These are phyloP conservation scores for Fusarium transvaalense DNA, from an alignment of 2,329 filamentous ascomycete genomes.

Conservation along the genomic window DNA sequence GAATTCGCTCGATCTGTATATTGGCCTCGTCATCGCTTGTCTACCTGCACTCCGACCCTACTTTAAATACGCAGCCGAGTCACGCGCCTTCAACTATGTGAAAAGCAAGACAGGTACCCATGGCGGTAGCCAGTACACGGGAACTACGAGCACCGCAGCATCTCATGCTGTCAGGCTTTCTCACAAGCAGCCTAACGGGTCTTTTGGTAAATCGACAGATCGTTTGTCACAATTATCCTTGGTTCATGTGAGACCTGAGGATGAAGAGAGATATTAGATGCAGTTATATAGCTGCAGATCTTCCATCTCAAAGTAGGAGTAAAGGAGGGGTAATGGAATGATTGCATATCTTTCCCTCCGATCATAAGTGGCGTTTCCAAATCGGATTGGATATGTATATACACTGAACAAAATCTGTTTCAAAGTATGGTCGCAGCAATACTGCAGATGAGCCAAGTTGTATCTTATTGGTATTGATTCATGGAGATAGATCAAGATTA, in stretches of 20 bases:
- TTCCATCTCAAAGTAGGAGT: background rate
- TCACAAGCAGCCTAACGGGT: background rate
- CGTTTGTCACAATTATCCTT: background rate
- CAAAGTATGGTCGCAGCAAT: too few relatives aligned
- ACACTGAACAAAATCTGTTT: too few relatives aligned
- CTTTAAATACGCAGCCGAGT: constrained; percentile 31
- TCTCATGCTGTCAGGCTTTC: background rate
- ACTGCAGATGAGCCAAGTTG: too few relatives aligned
- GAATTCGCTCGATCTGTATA: constrained; percentile 18
- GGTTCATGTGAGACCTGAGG: background rate
- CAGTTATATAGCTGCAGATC: background rate
- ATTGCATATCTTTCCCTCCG: too few relatives aligned
- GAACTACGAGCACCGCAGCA: background rate
- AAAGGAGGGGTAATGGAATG: background rate
- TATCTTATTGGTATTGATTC: too few relatives aligned
- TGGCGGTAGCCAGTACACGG: background rate
- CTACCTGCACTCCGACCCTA: constrained; percentile 27
- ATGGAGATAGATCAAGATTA: too few relatives aligned
- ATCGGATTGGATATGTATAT: background rate
- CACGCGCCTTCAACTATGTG: constrained; percentile 24
- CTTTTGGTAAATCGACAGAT: background rate
- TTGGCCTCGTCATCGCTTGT: constrained; percentile 28
- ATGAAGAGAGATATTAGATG: background rate
- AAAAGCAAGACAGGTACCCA: constrained; percentile 4
- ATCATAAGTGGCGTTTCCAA: background rate